Evolutionary conservation across 176 grass and related monocot species (phyloP).

Genomic region (Melocanna baccifera): DNA sequence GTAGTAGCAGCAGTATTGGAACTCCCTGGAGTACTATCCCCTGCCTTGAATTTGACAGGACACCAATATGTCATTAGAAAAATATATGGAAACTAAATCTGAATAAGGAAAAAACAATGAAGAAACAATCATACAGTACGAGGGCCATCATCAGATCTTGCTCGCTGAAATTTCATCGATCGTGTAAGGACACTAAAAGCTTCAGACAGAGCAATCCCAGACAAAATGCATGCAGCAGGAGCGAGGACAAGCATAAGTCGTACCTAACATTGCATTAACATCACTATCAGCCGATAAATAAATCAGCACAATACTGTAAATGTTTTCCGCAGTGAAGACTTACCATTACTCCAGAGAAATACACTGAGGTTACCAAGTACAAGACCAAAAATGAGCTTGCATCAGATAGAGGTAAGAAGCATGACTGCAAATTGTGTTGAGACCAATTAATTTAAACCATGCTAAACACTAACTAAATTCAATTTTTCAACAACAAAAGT

Average conservation of each 20-base stretch:
- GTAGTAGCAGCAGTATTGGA: neutral
- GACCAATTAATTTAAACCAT: neutral
- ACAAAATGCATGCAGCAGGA: conserved; percentile 82
- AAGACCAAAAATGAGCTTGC: conserved; percentile 78
- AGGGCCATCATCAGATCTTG: conserved; percentile 44
- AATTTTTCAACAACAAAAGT: neutral
- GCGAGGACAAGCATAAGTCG: conserved; percentile 92
- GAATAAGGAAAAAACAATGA: conserved; percentile 5
- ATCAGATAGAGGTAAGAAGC: conserved; percentile 86
- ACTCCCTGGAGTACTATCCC: conserved; percentile 34
- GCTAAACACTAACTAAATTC: neutral
- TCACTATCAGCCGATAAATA: conserved; percentile 19
- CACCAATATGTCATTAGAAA: neutral
- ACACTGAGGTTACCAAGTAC: conserved; percentile 78
- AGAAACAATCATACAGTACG: conserved; percentile 44
- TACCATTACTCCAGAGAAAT: conserved; percentile 95
- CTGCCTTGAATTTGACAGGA: conserved; percentile 47
- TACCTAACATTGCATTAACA: conserved; percentile 41
- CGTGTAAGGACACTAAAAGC: conserved; percentile 68
- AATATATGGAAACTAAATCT: neutral
- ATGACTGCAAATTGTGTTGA: conserved; percentile 49
- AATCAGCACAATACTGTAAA: neutral
- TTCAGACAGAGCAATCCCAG: conserved; percentile 80
- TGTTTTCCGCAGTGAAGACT: neutral
- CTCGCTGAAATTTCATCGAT: conserved; percentile 65